Conservation (phyloP, 345 rosid species). For the Aurinia saxatilis region DNA sequence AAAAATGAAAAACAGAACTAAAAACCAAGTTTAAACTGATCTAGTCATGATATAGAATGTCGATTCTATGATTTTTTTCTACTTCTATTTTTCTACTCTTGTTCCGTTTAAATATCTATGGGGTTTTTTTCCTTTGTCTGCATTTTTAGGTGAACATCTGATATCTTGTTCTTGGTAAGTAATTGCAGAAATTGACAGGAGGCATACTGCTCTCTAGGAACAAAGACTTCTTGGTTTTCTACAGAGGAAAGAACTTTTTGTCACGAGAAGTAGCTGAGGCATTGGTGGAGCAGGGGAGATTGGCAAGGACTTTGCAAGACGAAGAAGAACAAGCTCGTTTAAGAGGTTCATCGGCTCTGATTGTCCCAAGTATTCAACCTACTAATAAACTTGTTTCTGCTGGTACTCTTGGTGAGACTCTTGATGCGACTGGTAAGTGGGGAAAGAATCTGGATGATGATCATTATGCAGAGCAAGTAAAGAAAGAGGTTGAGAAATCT, state of each 20-base stretch:
- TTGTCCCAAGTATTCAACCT: slow-evolving; percentile 33
- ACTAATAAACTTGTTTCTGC: slow-evolving; percentile 44
- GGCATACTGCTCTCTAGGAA: slow-evolving; percentile 75
- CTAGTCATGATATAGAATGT: too few species aligned
- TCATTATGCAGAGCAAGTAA: slow-evolving; percentile 42
- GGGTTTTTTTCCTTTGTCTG: too few species aligned
- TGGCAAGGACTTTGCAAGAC: slow-evolving; percentile 61
- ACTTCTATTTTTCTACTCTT: too few species aligned
- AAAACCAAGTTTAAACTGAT: too few species aligned
- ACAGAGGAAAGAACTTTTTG: slow-evolving; percentile 85
- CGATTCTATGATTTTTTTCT: too few species aligned
- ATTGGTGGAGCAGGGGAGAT: slow-evolving; percentile 69
- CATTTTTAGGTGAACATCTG: neutral
- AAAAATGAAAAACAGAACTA: too few species aligned
- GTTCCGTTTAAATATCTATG: too few species aligned
- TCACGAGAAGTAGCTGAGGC: slow-evolving; percentile 68
- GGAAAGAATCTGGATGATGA: slow-evolving; percentile 59
- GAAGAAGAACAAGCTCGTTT: slow-evolving; percentile 79
- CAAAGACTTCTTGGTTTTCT: slow-evolving; percentile 91
- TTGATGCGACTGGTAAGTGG: slow-evolving; percentile 79
- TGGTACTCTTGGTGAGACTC: slow-evolving; percentile 82
- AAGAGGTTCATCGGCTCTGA: slow-evolving; percentile 61
- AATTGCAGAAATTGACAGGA: slow-evolving; percentile 80
- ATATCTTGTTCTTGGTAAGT: slow-evolving; percentile 17
- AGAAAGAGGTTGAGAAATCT: slow-evolving; percentile 57